Conservation (phyloP, 2,329 filamentous ascomycete species). For the Dothideomycetes sp. region DNA sequence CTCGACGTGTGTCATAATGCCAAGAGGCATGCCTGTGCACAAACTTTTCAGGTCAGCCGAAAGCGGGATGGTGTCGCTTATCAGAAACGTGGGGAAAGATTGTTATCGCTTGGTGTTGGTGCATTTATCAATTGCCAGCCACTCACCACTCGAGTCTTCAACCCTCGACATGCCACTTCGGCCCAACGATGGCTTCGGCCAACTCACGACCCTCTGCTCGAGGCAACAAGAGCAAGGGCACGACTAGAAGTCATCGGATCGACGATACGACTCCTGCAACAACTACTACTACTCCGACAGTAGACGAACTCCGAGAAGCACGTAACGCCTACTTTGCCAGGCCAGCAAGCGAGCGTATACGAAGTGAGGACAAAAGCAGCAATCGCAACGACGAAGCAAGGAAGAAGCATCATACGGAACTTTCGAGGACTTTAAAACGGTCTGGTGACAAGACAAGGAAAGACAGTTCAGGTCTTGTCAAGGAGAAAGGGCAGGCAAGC, state of each 20-base stretch:
- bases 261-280: neutral
- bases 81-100: too few relatives aligned
- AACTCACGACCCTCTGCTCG: neutral
- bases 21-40: too few relatives aligned
- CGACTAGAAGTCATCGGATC: neutral
- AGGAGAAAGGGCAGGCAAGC: neutral
- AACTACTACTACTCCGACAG: neutral
- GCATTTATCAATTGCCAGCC: too few relatives aligned
- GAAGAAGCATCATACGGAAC: too few relatives aligned
- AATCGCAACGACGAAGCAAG: too few relatives aligned
- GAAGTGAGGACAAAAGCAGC: neutral
- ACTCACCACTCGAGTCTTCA: neutral
- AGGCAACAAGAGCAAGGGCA: neutral
- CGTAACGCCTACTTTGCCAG: neutral
- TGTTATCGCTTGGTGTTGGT: too few relatives aligned
- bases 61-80: too few relatives aligned
- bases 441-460: too few relatives aligned
- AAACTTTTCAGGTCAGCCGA: too few relatives aligned
- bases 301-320: neutral
- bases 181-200: neutral
- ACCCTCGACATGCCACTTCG: neutral
- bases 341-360: neutral
- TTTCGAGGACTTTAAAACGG: too few relatives aligned
- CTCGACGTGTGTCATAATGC: neutral
- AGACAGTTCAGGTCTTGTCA: neutral